Conservation (phyloP, 179 eudicot species). For the Kewa caespitosa region DNA sequence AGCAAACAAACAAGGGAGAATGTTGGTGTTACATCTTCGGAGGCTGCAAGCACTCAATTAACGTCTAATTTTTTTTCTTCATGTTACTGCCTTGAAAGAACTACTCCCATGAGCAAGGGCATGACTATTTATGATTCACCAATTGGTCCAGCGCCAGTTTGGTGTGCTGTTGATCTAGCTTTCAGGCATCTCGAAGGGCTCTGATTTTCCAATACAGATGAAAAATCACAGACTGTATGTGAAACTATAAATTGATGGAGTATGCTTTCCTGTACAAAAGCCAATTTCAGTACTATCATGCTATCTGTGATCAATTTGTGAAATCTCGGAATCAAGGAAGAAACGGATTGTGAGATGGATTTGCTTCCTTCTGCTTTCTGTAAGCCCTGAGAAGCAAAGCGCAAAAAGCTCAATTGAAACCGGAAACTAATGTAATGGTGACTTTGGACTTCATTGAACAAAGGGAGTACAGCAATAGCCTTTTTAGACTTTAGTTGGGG, state of each 20-base stretch:
- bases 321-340: constrained; percentile 45
- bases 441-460: background rate
- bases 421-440: background rate
- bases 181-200: background rate
- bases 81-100: too few relatives aligned
- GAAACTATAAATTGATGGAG: background rate
- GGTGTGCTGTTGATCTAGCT: too few relatives aligned
- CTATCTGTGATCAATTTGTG: background rate
- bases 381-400: constrained; percentile 59
- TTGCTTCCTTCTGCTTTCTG: constrained; percentile 50
- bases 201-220: constrained; percentile 1
- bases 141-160: background rate
- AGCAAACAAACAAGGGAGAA: too few relatives aligned
- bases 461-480: too few relatives aligned
- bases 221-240: too few relatives aligned
- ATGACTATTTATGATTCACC: too few relatives aligned
- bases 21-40: too few relatives aligned
- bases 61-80: too few relatives aligned
- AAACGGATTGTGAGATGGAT: constrained; percentile 69
- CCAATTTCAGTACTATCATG: background rate
- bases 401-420: background rate
- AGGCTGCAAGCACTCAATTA: too few relatives aligned
- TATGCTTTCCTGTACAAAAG: background rate
- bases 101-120: too few relatives aligned
- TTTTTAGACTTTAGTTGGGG: too few relatives aligned